Base-by-base conservation (phyloP, 495 filamentous ascomycete genomes). In the Aspergillus coremiiformis region DNA sequence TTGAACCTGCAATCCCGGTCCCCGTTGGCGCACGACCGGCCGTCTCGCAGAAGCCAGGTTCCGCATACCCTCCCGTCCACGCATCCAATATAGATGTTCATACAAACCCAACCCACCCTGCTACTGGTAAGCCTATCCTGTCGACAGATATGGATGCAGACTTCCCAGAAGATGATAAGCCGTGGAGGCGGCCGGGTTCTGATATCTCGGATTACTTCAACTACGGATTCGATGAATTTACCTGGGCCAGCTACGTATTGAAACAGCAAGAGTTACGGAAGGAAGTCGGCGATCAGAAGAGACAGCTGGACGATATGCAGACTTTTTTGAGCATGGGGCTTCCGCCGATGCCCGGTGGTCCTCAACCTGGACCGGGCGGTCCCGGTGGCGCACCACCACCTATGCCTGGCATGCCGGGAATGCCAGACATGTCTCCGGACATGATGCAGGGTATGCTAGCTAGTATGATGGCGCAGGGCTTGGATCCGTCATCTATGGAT, bases 201-300 rank as follows among this genome's bases (percentile, higher is more conserved):
- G 93, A 97, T 66, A 79, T 95, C 37, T 90, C 85, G 22, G 93
- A 98, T 67, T 98, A 93, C 68, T 98, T 98, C 79, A 98, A 98
- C 72, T 98, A 97, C 73, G 94, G 94, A 30, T 98, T 98, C 56
- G 93, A 98, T 71, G 93, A 98, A 68, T 98, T 97, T 66, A 96
- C 94, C 14, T 98, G 93, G 93, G 87, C 91, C 23, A 81, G 88
- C 52, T 98, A 97, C 69, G 91, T 91, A 24, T 69, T 90, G 53
- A 94, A 94, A 60, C 94, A 97, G 63, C 83, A 89, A 49, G 75
- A 78, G 4, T 71, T 95, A 51, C 78, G 86, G 15, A 82, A 81
- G 49, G 86, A 89, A 53, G 81, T 89, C 7, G 70, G 75, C 39
- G 83, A 83, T 51, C 85, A 89, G 54, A 92, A 90, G 69, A 87